Evolutionary conservation across 1,139 yeast species (phyloP).

Genomic region (Blastobotrys raffinosifermentans): DNA sequence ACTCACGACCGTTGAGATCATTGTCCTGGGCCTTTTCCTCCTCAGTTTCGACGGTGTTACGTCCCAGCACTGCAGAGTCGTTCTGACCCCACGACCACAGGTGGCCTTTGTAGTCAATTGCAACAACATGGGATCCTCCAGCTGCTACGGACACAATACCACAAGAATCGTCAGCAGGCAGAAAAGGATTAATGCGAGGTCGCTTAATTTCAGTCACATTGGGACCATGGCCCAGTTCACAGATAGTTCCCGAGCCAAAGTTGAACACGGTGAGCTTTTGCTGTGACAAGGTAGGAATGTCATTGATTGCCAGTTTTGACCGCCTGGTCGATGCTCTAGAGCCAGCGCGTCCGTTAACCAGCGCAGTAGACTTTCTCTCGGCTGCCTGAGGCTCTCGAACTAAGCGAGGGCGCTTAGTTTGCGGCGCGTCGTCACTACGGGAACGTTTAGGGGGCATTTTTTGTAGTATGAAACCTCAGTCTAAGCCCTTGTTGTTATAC

Average conservation of each 20-base stretch:
- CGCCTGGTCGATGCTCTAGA: background rate
- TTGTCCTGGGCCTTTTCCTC: slow-evolving; percentile 74
- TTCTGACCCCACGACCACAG: slow-evolving; percentile 98
- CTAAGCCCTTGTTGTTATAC: too few relatives aligned
- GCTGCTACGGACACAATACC: slow-evolving; percentile 81
- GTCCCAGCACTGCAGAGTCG: slow-evolving; percentile 88
- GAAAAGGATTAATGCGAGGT: slow-evolving; percentile 80
- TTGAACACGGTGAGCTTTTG: slow-evolving; percentile 70
- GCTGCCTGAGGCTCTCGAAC: background rate
- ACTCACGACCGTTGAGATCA: slow-evolving; percentile 78
- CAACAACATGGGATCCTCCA: slow-evolving; percentile 94
- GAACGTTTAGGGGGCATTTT: slow-evolving; percentile 16
- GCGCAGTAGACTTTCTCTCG: background rate
- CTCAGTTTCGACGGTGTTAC: slow-evolving; percentile 58
- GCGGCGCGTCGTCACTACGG: slow-evolving; percentile 12
- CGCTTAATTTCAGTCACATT: slow-evolving; percentile 89
- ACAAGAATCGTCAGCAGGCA: slow-evolving; percentile 48
- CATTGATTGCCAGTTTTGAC: slow-evolving; percentile 12
- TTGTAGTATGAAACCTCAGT: too few relatives aligned
- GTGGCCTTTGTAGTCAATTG: slow-evolving; percentile 64
- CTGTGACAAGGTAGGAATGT: slow-evolving; percentile 37
- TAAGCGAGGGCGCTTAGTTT: slow-evolving; percentile 11
- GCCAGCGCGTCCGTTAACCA: background rate
- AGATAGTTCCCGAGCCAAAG: slow-evolving; percentile 97
- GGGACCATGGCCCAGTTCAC: slow-evolving; percentile 95